These are phyloP conservation scores for Laetiporus sulphureus DNA, from an alignment of 1,284 basidiomycete genomes.

Conservation along the genomic window DNA sequence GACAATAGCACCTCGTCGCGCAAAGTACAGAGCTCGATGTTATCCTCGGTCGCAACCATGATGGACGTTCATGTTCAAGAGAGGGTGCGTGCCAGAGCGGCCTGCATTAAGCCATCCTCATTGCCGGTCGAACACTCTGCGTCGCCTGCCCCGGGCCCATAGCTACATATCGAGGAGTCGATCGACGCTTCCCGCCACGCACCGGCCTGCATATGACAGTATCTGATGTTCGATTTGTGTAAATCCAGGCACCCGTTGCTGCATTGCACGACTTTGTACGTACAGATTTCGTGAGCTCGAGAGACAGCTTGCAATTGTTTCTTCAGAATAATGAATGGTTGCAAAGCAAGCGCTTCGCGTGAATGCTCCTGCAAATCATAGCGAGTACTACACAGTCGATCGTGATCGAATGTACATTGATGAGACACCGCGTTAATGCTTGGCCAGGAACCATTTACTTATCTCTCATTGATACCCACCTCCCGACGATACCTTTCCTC, in stretches of 20 bases:
- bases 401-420: too few relatives aligned
- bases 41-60: neutral
- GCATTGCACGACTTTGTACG: neutral
- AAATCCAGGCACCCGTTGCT: too few relatives aligned
- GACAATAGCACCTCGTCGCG: conserved; percentile 12
- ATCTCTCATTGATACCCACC: neutral
- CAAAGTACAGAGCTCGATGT: conserved; percentile 7
- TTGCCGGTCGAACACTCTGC: neutral
- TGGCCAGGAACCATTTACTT: too few relatives aligned
- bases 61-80: neutral
- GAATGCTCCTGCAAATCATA: neutral
- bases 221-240: too few relatives aligned
- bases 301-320: too few relatives aligned
- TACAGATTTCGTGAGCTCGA: neutral
- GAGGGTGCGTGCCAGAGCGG: neutral
- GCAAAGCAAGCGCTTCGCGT: neutral
- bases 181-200: neutral
- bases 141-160: neutral
- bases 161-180: neutral
- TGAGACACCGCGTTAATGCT: too few relatives aligned
- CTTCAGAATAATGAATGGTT: neutral
- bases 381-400: neutral
- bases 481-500: neutral
- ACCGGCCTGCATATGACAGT: neutral
- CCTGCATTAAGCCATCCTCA: neutral